phyloP scores from a whole-genome alignment of 176 grass and related monocot species.

The Urochloa ruziziensis region DNA sequence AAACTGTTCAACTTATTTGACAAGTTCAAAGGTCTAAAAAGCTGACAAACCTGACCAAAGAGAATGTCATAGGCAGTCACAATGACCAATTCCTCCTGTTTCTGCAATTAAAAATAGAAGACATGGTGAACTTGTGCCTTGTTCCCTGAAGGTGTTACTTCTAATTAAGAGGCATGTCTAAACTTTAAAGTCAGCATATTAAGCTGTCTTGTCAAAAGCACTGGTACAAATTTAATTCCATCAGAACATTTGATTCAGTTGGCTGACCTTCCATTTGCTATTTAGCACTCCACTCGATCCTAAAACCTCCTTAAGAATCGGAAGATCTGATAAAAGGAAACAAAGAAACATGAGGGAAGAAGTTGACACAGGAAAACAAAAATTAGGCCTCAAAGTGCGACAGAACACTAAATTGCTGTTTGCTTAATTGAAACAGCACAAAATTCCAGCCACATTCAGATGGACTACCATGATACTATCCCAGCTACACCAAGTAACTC shows the following conservation, averaged over 20 bases:
- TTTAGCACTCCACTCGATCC: conserved; percentile 55
- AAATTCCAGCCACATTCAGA: background rate
- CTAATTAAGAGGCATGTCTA: background rate
- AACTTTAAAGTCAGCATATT: background rate
- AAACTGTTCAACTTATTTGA: background rate
- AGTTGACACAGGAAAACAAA: background rate
- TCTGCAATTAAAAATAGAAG: conserved; percentile 46
- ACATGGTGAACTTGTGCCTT: background rate
- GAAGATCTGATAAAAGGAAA: conserved; percentile 54
- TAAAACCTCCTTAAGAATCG: conserved; percentile 84
- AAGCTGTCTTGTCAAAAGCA: background rate
- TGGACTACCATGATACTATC: background rate
- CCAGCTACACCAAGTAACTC: background rate
- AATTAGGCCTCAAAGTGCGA: background rate
- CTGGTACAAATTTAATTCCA: conserved; percentile 6
- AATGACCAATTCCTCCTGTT: conserved; percentile 76
- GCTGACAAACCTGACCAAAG: conserved; percentile 82
- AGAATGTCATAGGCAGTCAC: conserved; percentile 84
- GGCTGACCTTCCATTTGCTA: conserved; percentile 81
- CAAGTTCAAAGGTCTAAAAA: conserved; percentile 13
- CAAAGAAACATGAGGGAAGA: conserved; percentile 4
- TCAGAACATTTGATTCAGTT: background rate
- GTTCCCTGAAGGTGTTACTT: background rate
- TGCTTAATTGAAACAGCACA: background rate
- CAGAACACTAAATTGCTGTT: background rate